Conservation (phyloP, 2,329 filamentous ascomycete species). For the Exophiala alcalophila region DNA sequence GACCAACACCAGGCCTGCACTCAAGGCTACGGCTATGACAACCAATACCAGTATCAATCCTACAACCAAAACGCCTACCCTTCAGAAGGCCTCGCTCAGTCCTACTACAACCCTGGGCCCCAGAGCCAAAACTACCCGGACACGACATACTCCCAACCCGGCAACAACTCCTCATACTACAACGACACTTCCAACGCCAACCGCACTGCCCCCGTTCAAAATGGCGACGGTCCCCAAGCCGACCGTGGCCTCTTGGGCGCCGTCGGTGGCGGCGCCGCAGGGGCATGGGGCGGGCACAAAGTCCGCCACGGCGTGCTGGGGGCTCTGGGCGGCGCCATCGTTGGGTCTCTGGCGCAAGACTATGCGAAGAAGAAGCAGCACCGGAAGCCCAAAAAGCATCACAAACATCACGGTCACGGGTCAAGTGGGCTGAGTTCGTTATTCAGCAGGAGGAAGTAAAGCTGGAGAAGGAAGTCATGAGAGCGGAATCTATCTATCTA, state of each 20-base stretch:
- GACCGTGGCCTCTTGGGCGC: constrained; percentile 58
- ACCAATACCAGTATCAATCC: constrained; percentile 6
- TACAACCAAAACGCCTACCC: constrained; percentile 14
- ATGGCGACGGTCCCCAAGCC: constrained; percentile 39
- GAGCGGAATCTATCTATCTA: no score
- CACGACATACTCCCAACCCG: constrained; percentile 3
- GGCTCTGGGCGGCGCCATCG: constrained; percentile 55
- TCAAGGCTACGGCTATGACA: constrained; percentile 11
- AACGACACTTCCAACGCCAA: constrained; percentile 6
- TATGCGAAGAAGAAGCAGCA: constrained; percentile 48
- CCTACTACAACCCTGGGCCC: constrained; percentile 6
- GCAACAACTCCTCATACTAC: constrained; percentile 9
- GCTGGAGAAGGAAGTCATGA: no score
- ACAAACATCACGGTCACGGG: constrained; percentile 17
- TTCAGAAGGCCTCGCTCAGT: constrained; percentile 11
- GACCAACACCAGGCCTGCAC: constrained; percentile 10
- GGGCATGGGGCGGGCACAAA: constrained; percentile 56
- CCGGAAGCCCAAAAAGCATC: constrained; percentile 32
- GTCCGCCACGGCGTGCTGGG: constrained; percentile 56
- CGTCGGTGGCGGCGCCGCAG: constrained; percentile 56
- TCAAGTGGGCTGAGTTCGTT: no score
- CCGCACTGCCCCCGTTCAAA: no score
- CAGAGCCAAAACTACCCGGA: constrained; percentile 6
- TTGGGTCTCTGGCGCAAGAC: constrained; percentile 55
- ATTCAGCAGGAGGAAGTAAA: no score